Percentiles rank a stretch among this genome's conserved stretches.
Evolutionary conservation across 2,329 filamentous ascomycete species (phyloP).

Genomic region (Botryotinia calthae): DNA sequence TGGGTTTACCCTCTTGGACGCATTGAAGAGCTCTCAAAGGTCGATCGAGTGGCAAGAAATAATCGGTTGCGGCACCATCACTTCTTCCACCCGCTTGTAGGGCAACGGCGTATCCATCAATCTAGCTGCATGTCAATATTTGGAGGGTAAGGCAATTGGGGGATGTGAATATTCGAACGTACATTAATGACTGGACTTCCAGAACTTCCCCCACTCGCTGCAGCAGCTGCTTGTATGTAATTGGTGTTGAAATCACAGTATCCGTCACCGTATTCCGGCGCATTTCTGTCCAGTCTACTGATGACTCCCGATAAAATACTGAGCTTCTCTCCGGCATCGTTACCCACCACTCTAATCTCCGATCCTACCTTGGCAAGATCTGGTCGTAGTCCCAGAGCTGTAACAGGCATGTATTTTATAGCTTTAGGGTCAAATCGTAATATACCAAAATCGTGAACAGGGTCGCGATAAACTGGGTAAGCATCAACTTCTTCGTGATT

Average conservation of each 20-base stretch:
- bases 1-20: conserved; percentile 70
- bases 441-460: conserved; percentile 97
- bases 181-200: conserved; percentile 91
- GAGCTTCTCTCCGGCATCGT: conserved; percentile 97
- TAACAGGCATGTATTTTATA: conserved; percentile 95
- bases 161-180: not conserved
- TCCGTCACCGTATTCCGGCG: conserved; percentile 94
- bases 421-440: conserved; percentile 92
- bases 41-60: conserved; percentile 91
- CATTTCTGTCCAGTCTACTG: conserved; percentile 91
- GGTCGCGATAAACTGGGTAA: conserved; percentile 94
- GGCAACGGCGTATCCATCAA: conserved; percentile 87
- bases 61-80: conserved; percentile 95
- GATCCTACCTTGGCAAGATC: conserved; percentile 86
- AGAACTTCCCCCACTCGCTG: conserved; percentile 95
- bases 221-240: conserved; percentile 97
- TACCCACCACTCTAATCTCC: conserved; percentile 95
- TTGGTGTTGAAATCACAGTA: conserved; percentile 96
- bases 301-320: conserved; percentile 98
- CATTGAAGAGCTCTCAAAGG: conserved; percentile 84
- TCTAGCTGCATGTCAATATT: conserved; percentile 36
- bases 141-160: not conserved
- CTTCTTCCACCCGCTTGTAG: conserved; percentile 90
- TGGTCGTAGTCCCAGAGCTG: conserved; percentile 75
- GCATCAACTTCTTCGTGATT: conserved; percentile 98